Evolutionary conservation across 805 yeast species (phyloP), one percentile per base, ranked within the genome.

Genomic region (Aciculoconidium aculeatum): DNA sequence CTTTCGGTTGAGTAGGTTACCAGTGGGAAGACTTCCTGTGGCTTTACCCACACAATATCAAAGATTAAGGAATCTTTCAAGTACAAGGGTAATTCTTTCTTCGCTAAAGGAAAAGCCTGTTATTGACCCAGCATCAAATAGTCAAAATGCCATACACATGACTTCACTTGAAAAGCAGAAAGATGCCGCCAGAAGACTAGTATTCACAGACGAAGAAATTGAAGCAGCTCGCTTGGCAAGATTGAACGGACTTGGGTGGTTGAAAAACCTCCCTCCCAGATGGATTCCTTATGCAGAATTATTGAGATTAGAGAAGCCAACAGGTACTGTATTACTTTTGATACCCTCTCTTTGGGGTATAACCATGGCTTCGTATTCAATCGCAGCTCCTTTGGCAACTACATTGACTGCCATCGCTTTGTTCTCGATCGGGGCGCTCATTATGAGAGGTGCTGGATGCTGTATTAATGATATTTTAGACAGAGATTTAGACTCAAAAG

Each of bases 361-460:
- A 31, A 67, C 90, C 0, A 80, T 88, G 78, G 96, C 96, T 1
- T 90, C 94, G 0, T 80, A 70, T 40, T 65, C 75, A 41, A 56
- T 77, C 2, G 58, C 76, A 2, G 95, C 96, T 0, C 79, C 95
- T 0, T 31, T 86, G 1, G 36, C 72, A 0, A 68, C 76, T 1
- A 79, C 90, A 0, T 35, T 68, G 0, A 71, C 69, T 47, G 84
- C 79, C 47, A 51, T 85, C 18, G 68, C 74, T 0, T 59, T 87
- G 9, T 92, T 87, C 51, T 77, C 90, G 4, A 64, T 80, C 4
- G 99, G 99, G 9, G 73, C 96, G 0, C 47, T 88, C 21, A 67
- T 90, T 11, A 92, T 94, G 95, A 72, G 99, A 54, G 96, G 97
- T 15, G 96, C 96, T 2, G 99, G 98, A 0, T 92, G 99, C 53